Percentiles rank a stretch among this genome's conserved stretches.
Evolutionary conservation across 352 stramenopile genomes (phyloP).

Genomic region (Pythium biforme): DNA sequence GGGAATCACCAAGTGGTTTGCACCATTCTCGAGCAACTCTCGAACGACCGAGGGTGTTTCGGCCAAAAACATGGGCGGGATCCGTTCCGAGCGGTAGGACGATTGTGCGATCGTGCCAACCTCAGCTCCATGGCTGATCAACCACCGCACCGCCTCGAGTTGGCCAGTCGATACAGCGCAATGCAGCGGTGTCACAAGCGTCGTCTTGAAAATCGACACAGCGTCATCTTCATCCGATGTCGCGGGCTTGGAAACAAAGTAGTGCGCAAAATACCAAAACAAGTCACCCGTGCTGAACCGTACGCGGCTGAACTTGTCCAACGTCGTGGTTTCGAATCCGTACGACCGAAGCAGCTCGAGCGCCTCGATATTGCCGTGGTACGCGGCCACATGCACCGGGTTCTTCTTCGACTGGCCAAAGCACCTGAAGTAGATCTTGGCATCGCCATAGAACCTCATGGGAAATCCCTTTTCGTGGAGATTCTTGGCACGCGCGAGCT

Average conservation of each 20-base stretch:
- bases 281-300: slow-evolving; percentile 76
- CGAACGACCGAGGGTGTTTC: slow-evolving; percentile 80
- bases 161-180: slow-evolving; percentile 76
- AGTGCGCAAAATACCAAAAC: slow-evolving; percentile 79
- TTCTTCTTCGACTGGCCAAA: slow-evolving; percentile 80
- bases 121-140: slow-evolving; percentile 66
- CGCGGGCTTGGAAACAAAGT: slow-evolving; percentile 67
- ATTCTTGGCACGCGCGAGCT: slow-evolving; percentile 44
- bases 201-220: slow-evolving; percentile 69
- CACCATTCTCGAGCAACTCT: slow-evolving; percentile 55
- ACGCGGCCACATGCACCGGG: slow-evolving; percentile 80
- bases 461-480: slow-evolving; percentile 53
- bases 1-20: slow-evolving; percentile 78
- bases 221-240: slow-evolving; percentile 55
- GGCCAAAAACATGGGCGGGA: slow-evolving; percentile 77
- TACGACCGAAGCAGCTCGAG: slow-evolving; percentile 60
- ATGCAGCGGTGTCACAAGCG: slow-evolving; percentile 71
- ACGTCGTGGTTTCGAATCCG: slow-evolving; percentile 66
- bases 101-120: slow-evolving; percentile 78
- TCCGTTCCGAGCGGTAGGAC: slow-evolving; percentile 54
- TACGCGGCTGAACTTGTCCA: slow-evolving; percentile 78
- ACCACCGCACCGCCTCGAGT: slow-evolving; percentile 68
- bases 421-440: slow-evolving; percentile 49
- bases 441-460: slow-evolving; percentile 65
- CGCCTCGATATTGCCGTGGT: slow-evolving; percentile 72